Base-by-base conservation (phyloP, 1,139 yeast species). In the Arxiozyma telluris region DNA sequence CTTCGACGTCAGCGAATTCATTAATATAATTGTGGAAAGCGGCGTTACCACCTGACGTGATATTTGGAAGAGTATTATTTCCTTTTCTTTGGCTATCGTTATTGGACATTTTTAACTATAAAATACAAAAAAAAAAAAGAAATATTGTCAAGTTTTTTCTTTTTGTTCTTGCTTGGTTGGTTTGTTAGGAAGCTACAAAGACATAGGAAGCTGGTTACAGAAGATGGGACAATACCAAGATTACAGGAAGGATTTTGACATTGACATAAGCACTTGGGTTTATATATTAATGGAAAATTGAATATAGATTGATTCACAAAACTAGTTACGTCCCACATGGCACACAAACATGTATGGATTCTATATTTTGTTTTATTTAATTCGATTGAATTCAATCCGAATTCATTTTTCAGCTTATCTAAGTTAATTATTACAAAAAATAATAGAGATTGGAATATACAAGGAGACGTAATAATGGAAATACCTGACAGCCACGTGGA, bases 11-110 rank as follows among this genome's bases (percentile, higher is more conserved):
- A 49, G 94, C 87, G 62, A 84, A 88, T 71, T 88, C 91, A 57
- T 84, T 87, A 63, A 87, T 71, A 70, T 81, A 87, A 71, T 88
- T 90, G 76, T 87, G 93, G 80, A 87, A 88, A 55, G 96, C 96
- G 61, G 93, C 82, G 71, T 88, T 86, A 74, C 96, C 96, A 74
- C 96, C 96, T 41, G 67, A 73, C 39, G 84, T 80, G 58, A 72
- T 70, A 52, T 68, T 55, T 34, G n/a, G 6, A 15, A 4, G n/a
- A 15, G 39, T 34, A 12, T 34, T 8, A 39, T 55, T 15, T 53
- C 17, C 21, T 39, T 15, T 9, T 11, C 17, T n/a, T 23, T 44
- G 43, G 12, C 17, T 34, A 34, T 34, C 39, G 39, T 34, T 34
- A 34, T 34, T 34, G 9, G 39, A 4, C 39, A 34, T 34, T 3